phyloP scores from a whole-genome alignment of 371 early-diverging fungal genomes.

The Chytridiales sp. region DNA sequence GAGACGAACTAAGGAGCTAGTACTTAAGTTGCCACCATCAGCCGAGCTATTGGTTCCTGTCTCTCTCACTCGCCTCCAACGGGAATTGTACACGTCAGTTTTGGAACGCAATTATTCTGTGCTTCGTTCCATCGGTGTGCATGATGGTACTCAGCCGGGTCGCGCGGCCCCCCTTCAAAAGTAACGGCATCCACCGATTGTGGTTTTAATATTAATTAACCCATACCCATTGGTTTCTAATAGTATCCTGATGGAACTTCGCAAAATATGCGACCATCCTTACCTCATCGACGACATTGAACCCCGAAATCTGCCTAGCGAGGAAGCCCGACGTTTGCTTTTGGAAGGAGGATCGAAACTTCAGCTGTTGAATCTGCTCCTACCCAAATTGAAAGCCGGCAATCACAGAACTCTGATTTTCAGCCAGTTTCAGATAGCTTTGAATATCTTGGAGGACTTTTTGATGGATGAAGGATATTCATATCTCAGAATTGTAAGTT shows the following conservation, averaged over 20 bases:
- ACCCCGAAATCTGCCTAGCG: constrained; percentile 36
- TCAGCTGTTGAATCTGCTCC: constrained; percentile 54
- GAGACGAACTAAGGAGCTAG: not conserved
- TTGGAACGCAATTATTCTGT: constrained; percentile 55
- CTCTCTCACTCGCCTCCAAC: constrained; percentile 74
- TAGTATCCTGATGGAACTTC: constrained; percentile 62
- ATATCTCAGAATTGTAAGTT: constrained; percentile 66
- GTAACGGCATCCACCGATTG: constrained; percentile 3
- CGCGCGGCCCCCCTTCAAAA: constrained; percentile 29
- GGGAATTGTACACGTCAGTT: constrained; percentile 76
- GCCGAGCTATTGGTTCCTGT: constrained; percentile 83
- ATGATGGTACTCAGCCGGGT: constrained; percentile 17
- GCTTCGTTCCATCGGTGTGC: constrained; percentile 41
- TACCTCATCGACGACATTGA: constrained; percentile 31
- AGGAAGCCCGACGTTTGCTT: constrained; percentile 52
- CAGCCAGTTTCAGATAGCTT: constrained; percentile 70
- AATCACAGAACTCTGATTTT: constrained; percentile 70
- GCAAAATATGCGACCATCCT: constrained; percentile 66
- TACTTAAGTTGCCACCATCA: constrained; percentile 32
- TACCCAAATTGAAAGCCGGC: constrained; percentile 52
- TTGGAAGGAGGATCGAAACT: constrained; percentile 76
- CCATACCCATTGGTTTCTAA: no score
- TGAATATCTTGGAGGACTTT: constrained; percentile 69
- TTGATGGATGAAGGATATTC: constrained; percentile 49
- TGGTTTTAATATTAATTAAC: constrained; percentile 28